These are phyloP conservation scores for Aspergillus sp. DNA, from an alignment of 2,329 filamentous ascomycete genomes.

Conservation along the genomic window DNA sequence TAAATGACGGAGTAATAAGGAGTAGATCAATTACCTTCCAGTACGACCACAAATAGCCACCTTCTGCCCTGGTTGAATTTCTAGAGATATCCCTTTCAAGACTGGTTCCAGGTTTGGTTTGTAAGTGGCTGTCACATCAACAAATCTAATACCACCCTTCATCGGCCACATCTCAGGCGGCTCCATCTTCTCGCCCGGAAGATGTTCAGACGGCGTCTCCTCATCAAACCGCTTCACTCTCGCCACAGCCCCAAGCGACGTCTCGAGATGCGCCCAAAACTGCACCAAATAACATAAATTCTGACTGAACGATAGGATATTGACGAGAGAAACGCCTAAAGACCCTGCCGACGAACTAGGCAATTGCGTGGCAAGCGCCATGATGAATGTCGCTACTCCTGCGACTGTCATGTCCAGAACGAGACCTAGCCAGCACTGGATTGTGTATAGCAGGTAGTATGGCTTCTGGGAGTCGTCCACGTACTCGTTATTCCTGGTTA, in stretches of 20 bases:
- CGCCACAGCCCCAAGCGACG: slow-evolving; percentile 43
- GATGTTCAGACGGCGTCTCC: too few relatives aligned
- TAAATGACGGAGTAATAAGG: too few relatives aligned
- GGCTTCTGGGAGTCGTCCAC: slow-evolving; percentile 40
- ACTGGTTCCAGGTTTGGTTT: slow-evolving; percentile 6
- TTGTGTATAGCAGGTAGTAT: slow-evolving; percentile 41
- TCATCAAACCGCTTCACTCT: slow-evolving; percentile 10
- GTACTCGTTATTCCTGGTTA: too few relatives aligned
- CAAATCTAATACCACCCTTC: too few relatives aligned
- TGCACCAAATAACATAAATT: slow-evolving; percentile 39
- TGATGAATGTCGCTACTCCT: slow-evolving; percentile 35
- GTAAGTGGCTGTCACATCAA: too few relatives aligned
- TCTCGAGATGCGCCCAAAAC: slow-evolving; percentile 51
- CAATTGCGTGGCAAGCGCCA: slow-evolving; percentile 37
- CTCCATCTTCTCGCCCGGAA: too few relatives aligned
- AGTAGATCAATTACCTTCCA: too few relatives aligned
- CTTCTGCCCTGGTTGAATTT: slow-evolving; percentile 19
- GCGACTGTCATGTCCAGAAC: slow-evolving; percentile 40
- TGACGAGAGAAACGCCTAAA: slow-evolving; percentile 44
- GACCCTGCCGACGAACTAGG: slow-evolving; percentile 26
- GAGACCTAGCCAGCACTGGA: slow-evolving; percentile 40
- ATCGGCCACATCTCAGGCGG: too few relatives aligned
- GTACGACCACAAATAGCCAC: slow-evolving; percentile 20
- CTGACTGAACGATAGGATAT: slow-evolving; percentile 43
- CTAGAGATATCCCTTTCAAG: slow-evolving; percentile 12